Evolutionary conservation across 164 flowering plant species (phyloP).

Genomic region (Amborella trichopoda): DNA sequence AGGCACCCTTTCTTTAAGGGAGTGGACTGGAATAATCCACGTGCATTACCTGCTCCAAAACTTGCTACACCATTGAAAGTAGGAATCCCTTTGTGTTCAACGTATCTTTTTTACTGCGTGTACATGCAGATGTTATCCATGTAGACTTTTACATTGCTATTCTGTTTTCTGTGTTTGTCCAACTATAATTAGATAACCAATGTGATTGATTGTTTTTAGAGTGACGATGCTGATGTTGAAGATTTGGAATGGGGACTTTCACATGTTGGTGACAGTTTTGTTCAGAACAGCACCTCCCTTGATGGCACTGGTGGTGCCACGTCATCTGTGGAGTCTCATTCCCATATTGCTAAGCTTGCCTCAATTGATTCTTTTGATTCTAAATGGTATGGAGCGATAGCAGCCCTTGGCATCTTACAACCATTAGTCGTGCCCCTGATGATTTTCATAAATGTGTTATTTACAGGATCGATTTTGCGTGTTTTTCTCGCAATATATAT

Average conservation of each 20-base stretch:
- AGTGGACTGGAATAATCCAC: conserved; percentile 68
- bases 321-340: conserved; percentile 52
- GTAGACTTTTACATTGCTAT: no score
- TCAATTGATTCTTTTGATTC: conserved; percentile 98
- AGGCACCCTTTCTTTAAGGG: conserved; percentile 81
- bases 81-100: no score
- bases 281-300: conserved; percentile 9
- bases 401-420: no score
- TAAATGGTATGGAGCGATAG: conserved; percentile 89
- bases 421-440: no score
- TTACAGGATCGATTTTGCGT: no score
- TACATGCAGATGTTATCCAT: no score
- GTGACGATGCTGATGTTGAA: conserved; percentile 35
- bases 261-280: conserved; percentile 59
- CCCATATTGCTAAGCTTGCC: conserved; percentile 69
- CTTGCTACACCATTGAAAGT: conserved; percentile 54
- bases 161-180: no score
- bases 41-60: conserved; percentile 50
- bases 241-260: conserved; percentile 68
- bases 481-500: no score
- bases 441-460: no score
- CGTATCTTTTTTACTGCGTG: no score
- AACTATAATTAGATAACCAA: no score
- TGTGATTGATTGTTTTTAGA: conserved; percentile 23
- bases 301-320: conserved; percentile 44